phyloP scores from a whole-genome alignment of 768 basidiomycete genomes.

The Rhodotorula graminis region DNA sequence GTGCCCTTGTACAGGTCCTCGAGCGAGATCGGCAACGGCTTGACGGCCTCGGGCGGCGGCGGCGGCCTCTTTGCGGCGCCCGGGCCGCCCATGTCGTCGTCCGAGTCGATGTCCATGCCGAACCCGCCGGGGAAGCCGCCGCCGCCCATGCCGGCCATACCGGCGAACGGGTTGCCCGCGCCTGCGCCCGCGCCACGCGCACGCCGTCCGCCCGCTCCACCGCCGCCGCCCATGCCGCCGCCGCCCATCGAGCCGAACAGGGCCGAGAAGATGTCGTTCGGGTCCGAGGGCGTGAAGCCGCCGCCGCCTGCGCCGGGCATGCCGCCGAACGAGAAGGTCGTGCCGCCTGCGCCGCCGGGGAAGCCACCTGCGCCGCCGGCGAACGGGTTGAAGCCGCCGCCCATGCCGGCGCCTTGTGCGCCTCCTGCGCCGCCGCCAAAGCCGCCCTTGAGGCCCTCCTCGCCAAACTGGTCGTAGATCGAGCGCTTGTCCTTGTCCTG shows the following conservation, averaged over 20 bases:
- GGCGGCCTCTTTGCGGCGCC: conserved; percentile 7
- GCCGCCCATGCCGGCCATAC: conserved; percentile 46
- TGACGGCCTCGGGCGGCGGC: conserved; percentile 33
- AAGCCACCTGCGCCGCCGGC: conserved; percentile 39
- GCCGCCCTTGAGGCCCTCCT: conserved; percentile 81
- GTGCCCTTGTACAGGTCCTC: conserved; percentile 80
- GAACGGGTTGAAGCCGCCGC: conserved; percentile 38
- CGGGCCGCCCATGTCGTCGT: conserved; percentile 20
- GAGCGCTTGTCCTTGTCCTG: conserved; percentile 46
- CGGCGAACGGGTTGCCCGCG: conserved; percentile 36
- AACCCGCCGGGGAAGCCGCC: conserved; percentile 33
- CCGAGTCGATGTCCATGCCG: conserved; percentile 42
- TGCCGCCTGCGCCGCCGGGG: conserved; percentile 44
- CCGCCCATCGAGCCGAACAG: conserved; percentile 50
- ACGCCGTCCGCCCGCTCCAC: conserved; percentile 23
- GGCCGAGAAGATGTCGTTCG: conserved; percentile 82
- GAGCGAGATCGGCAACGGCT: conserved; percentile 76
- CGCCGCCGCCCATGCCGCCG: conserved; percentile 52
- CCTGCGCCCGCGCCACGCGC: neutral
- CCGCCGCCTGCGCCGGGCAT: conserved; percentile 38
- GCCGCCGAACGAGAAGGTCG: conserved; percentile 48
- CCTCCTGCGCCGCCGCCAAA: conserved; percentile 48
- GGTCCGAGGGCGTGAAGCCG: conserved; percentile 73
- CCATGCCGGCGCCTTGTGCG: conserved; percentile 30
- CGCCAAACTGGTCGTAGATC: conserved; percentile 65